Evolutionary conservation across 2,329 filamentous ascomycete genomes (phyloP), one percentile per base, ranked within the genome.

Genomic region (Pyricularia grisea): DNA sequence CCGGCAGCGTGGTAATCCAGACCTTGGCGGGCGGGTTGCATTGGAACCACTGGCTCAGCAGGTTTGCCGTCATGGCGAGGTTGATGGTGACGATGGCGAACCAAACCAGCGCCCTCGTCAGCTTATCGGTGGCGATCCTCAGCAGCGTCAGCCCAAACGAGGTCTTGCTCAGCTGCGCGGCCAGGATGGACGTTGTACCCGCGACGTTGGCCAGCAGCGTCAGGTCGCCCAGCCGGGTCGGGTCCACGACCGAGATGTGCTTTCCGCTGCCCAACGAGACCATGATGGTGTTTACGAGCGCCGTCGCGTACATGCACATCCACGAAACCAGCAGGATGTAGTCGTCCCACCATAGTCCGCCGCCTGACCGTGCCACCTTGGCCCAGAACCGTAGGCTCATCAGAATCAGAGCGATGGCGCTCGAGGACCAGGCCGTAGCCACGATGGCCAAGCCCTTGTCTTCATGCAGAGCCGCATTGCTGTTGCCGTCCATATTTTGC

Each of bases 131-230:
- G 30, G 58, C 23, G 33, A 79, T 72, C 2, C 76, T 73, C 12
- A 78, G 71, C 5, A 79, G 72, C 2, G 78, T 78, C 3, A 79
- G 65, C 5, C 76, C 78, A 63, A 81, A 79, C 1, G 79, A 79
- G 0, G 78, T 79, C 70, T 81, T 81, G 70, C 77, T 78, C 76
- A 75, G 79, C 23, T 75, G 74, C 42, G 78, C 73, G 6, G 76
- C 74, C 30, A 78, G 68, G 61, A 80, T 74, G 17, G 77, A 75
- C 33, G 76, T 71, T 27, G 75, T 74, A 65, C 67, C 69, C 4
- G 69, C 66, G 28, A 67, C 55, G 67, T 68, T 68, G 65, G 42
- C 65, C 31, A 68, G 10, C 12, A 67, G 69, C 42, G 68, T 68
- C 23, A 72, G 50, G 27, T 27, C 33, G 27, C 36, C 63, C 23